A percentile compares a stretch with the other conserved stretches of the same genome.
These are phyloP conservation scores for Colletotrichum sp. DNA, from an alignment of 2,329 filamentous ascomycete species.

Conservation along the genomic window DNA sequence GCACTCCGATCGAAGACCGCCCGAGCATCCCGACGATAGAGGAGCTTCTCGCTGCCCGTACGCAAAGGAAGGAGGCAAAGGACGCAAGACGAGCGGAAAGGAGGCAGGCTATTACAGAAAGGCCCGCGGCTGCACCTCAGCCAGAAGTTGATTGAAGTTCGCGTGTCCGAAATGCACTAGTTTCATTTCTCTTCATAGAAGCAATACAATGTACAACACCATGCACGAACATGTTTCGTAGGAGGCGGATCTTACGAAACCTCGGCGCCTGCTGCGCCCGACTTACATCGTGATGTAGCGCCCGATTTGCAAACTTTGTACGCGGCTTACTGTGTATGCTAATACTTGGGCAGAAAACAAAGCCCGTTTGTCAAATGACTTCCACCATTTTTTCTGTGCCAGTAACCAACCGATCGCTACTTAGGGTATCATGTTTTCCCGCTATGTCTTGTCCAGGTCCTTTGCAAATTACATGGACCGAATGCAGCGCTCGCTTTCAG, in stretches of 20 bases:
- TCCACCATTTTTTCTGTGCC: background rate
- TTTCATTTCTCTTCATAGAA: background rate
- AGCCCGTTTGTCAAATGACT: background rate
- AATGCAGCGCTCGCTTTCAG: background rate
- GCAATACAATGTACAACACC: background rate
- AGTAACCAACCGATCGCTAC: background rate
- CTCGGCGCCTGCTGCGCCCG: background rate
- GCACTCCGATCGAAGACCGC: slow-evolving; percentile 65
- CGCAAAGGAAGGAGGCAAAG: slow-evolving; percentile 61
- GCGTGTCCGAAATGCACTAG: background rate
- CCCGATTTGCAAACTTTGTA: background rate
- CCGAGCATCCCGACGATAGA: slow-evolving; percentile 69
- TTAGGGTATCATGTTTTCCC: background rate
- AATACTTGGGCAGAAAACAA: background rate
- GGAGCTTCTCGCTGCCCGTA: slow-evolving; percentile 60
- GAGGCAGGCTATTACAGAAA: slow-evolving; percentile 20
- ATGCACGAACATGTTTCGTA: background rate
- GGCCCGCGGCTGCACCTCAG: background rate
- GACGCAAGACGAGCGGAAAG: slow-evolving; percentile 52
- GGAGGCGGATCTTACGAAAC: background rate
- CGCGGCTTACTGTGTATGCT: background rate
- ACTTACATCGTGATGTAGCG: background rate
- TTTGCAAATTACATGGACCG: background rate
- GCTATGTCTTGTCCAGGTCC: background rate
- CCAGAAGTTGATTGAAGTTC: background rate